Evolutionary conservation across 306 rosid genomes (phyloP).

Genomic region (Psophocarpus tetragonolobus): DNA sequence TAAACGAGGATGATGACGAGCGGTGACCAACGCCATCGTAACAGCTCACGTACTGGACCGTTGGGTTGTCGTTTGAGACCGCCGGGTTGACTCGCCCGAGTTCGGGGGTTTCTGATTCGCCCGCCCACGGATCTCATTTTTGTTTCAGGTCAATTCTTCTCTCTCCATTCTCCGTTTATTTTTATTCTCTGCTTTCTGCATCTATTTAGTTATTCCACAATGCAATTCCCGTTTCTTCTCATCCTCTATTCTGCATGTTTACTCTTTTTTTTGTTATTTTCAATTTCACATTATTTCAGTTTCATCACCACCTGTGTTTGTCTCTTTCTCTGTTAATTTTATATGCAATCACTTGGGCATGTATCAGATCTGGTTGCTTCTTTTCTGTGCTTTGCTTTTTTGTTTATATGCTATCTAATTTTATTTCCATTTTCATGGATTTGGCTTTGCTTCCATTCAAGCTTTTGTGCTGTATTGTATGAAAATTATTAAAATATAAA

Average conservation of each 20-base stretch:
- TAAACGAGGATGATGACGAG: slow-evolving; percentile 21
- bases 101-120: slow-evolving; percentile 35
- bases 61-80: slow-evolving; percentile 32
- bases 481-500: background rate
- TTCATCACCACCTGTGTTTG: slow-evolving; percentile 14
- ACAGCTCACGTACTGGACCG: slow-evolving; percentile 38
- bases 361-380: slow-evolving; percentile 29
- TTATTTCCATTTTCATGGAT: background rate
- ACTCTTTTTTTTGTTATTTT: background rate
- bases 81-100: slow-evolving; percentile 37
- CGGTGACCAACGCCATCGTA: slow-evolving; percentile 32
- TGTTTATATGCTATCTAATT: slow-evolving; percentile 1
- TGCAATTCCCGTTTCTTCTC: slow-evolving; percentile 10
- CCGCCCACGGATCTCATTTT: background rate
- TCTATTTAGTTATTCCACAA: slow-evolving; percentile 1
- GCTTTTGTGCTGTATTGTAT: background rate
- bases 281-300: too few species aligned
- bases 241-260: background rate
- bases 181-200: background rate
- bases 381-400: background rate
- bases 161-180: background rate
- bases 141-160: slow-evolving; percentile 23
- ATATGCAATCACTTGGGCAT: background rate
- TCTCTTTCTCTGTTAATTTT: background rate
- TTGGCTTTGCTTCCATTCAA: background rate